Evolutionary conservation across 2,329 filamentous ascomycete genomes (phyloP).

Genomic region (Cordyceps tenuipes): DNA sequence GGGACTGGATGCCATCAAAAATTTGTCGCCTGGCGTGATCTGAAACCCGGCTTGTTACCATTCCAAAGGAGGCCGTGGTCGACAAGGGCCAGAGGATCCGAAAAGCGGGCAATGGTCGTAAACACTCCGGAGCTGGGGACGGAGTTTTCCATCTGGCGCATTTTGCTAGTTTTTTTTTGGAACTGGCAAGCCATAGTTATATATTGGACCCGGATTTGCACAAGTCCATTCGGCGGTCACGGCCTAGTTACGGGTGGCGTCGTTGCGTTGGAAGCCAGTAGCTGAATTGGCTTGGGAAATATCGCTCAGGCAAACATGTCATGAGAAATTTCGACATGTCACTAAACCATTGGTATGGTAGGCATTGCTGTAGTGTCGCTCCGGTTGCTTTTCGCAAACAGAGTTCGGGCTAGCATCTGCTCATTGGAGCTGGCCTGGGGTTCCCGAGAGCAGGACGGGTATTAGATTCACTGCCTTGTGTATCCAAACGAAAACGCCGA

Average conservation of each 20-base stretch:
- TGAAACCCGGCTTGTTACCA: not conserved
- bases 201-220: not conserved
- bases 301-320: slow-evolving; percentile 3
- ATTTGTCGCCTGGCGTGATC: slow-evolving; percentile 6
- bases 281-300: not conserved
- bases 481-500: not conserved
- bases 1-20: not conserved
- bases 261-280: not conserved
- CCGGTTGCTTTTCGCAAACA: slow-evolving; percentile 8
- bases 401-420: slow-evolving; percentile 3
- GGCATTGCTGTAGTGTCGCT: not conserved
- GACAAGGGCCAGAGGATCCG: not conserved
- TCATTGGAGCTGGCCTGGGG: not conserved
- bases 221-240: not conserved
- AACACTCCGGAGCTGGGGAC: not conserved
- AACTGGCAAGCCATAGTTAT: not conserved
- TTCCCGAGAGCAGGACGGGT: not conserved
- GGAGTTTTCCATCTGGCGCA: not conserved
- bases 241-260: not conserved
- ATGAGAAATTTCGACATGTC: slow-evolving; percentile 8
- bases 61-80: not conserved
- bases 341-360: not conserved
- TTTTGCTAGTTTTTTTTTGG: not conserved
- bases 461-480: not conserved
- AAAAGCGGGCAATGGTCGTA: not conserved